Base-by-base conservation (phyloP, 345 rosid species). In the Alliaria petiolata region DNA sequence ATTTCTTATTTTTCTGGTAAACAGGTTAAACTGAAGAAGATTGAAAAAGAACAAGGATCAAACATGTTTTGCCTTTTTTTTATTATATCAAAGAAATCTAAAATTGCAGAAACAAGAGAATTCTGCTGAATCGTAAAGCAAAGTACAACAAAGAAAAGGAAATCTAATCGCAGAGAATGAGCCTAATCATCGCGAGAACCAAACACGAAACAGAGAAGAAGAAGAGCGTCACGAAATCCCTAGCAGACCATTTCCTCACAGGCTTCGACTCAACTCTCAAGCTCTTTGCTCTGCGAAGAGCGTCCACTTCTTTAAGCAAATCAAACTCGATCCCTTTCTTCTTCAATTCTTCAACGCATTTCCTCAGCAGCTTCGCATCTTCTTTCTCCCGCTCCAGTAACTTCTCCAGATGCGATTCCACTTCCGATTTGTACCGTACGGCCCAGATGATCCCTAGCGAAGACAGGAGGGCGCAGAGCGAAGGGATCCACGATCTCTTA, bases 281-380 rank as follows among this genome's bases (percentile, higher is more conserved):
- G 69, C 99, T 95, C 86, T 95, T 95, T 0, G 99, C 99, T 72
- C 98, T 85, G 62, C 98, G 79, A 22, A 91, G 79, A 3, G 98
- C 98, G 49, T 95, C 99, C 2, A 95, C 99, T 75, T 95, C 97
- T 74, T 85, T 95, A 62, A 95, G 72, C 76, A 95, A 78, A 88
- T 95, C 99, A 63, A 95, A 95, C 49, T 89, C 99, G 13, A 82
- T 6, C 0, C 99, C 99, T 76, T 91, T 89, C 85, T 75, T 88
- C 93, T 88, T 91, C 88, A 95, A 63, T 74, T 95, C 96, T 59
- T 89, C 98, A 49, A 87, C 93, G 33, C 99, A 95, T 76, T 87
- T 95, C 0, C 76, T 79, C 81, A 95, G 31, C 78, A 95, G 74
- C 67, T 87, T 85, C 67, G 81, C 89, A 14, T 95, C 99, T 69